Percentiles rank a stretch among this genome's conserved stretches.
phyloP scores from a whole-genome alignment of 2,329 filamentous ascomycete species.

The Dryadomyces quercivorus region DNA sequence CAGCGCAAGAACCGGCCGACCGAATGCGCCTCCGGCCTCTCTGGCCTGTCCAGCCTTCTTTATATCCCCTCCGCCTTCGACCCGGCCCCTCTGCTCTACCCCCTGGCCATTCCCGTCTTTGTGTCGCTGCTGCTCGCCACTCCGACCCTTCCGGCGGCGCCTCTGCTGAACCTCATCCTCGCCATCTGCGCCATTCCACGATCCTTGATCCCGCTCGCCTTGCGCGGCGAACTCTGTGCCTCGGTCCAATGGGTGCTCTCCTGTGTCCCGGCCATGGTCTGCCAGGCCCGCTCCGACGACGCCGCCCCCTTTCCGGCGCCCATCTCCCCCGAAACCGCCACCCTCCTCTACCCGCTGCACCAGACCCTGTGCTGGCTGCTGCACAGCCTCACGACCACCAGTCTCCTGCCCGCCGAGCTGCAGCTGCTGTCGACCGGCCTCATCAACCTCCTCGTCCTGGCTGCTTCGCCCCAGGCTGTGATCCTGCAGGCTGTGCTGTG shows the following conservation, averaged over 20 bases:
- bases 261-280: conserved; percentile 50
- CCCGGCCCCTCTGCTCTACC: conserved; percentile 83
- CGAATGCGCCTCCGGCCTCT: not conserved
- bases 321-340: conserved; percentile 18
- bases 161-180: conserved; percentile 56
- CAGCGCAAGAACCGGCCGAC: not conserved
- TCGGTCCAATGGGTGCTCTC: conserved; percentile 70
- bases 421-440: conserved; percentile 75
- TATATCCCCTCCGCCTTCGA: conserved; percentile 68
- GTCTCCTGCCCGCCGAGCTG: conserved; percentile 74
- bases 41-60: conserved; percentile 15
- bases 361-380: conserved; percentile 62
- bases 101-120: conserved; percentile 60
- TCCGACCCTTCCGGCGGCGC: conserved; percentile 42
- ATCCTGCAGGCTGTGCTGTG: conserved; percentile 80
- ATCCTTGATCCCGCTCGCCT: conserved; percentile 54
- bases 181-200: conserved; percentile 66
- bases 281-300: conserved; percentile 22
- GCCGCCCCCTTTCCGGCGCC: not conserved
- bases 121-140: conserved; percentile 63
- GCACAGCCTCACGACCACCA: conserved; percentile 76
- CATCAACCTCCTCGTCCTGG: conserved; percentile 68
- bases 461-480: conserved; percentile 67
- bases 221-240: conserved; percentile 44
- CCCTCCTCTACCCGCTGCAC: conserved; percentile 65